These are phyloP conservation scores for Phytophthora hibernalis DNA, from an alignment of 352 stramenopile genomes.

Conservation along the genomic window DNA sequence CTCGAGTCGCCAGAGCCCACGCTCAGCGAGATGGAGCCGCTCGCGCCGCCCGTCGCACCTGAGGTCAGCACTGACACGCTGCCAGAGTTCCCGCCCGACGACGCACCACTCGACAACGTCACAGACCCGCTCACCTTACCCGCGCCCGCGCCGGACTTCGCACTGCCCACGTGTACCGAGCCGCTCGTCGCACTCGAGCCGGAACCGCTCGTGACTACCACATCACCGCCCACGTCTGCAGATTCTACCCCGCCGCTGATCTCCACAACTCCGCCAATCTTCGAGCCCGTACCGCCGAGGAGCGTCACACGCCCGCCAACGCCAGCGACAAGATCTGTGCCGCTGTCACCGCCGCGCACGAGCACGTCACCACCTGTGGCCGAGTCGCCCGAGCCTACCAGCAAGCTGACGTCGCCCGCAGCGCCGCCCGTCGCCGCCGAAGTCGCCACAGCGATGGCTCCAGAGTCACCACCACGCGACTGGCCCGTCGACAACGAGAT, in stretches of 20 bases:
- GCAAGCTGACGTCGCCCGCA: slow-evolving; percentile 6
- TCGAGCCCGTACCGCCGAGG: slow-evolving; percentile 4
- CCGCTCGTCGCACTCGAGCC: slow-evolving; percentile 6
- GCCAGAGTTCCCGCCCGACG: background rate
- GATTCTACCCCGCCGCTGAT: slow-evolving; percentile 3
- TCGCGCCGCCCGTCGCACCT: background rate
- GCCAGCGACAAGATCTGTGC: no score
- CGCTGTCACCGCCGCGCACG: slow-evolving; percentile 13
- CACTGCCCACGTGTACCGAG: slow-evolving; percentile 1
- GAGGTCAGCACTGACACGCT: slow-evolving; percentile 4
- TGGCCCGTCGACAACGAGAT: slow-evolving; percentile 11
- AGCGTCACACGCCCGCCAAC: slow-evolving; percentile 16
- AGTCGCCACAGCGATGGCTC: background rate
- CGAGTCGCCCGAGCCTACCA: slow-evolving; percentile 11
- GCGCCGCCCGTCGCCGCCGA: slow-evolving; percentile 1
- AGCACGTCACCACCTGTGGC: slow-evolving; percentile 7
- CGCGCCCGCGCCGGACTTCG: background rate
- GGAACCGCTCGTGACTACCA: slow-evolving; percentile 1
- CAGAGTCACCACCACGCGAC: slow-evolving; percentile 6
- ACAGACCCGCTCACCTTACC: slow-evolving; percentile 15
- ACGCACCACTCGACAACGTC: slow-evolving; percentile 7
- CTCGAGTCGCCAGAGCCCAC: background rate
- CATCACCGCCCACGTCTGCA: slow-evolving; percentile 1
- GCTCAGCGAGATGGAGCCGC: slow-evolving; percentile 10
- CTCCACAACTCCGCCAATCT: slow-evolving; percentile 4